These are phyloP conservation scores for Aspergillus latus DNA, from an alignment of 2,329 filamentous ascomycete genomes.

Conservation along the genomic window DNA sequence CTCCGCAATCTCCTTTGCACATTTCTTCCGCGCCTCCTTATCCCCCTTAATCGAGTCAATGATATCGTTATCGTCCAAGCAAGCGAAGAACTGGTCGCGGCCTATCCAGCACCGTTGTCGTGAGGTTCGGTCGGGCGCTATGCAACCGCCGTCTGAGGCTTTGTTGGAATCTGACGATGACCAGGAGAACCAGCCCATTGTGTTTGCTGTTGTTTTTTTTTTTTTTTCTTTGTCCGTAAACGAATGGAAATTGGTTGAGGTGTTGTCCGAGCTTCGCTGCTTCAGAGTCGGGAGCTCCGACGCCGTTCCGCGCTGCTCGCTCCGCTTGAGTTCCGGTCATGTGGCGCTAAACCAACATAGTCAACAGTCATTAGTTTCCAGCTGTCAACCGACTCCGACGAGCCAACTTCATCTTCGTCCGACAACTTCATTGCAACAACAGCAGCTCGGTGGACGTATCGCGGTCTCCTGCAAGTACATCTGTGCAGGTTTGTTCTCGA, in stretches of 20 bases:
- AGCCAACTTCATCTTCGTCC: background rate
- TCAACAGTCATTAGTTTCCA: slow-evolving; percentile 7
- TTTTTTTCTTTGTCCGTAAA: background rate
- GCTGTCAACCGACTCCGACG: too few species aligned
- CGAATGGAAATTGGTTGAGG: background rate
- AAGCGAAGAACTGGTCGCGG: slow-evolving; percentile 83
- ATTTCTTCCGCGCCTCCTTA: slow-evolving; percentile 58
- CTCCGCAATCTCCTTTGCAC: slow-evolving; percentile 58
- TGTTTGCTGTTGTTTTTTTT: background rate
- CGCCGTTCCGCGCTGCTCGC: slow-evolving; percentile 9
- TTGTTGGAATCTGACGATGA: slow-evolving; percentile 46
- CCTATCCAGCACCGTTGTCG: slow-evolving; percentile 85
- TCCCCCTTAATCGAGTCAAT: slow-evolving; percentile 68
- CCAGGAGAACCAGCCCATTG: slow-evolving; percentile 54
- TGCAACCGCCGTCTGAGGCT: slow-evolving; percentile 59
- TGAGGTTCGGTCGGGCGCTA: slow-evolving; percentile 82
- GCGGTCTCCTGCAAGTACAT: background rate
- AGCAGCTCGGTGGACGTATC: background rate
- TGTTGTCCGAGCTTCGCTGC: background rate
- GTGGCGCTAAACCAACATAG: slow-evolving; percentile 19
- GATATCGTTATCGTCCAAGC: slow-evolving; percentile 78
- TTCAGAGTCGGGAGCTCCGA: background rate
- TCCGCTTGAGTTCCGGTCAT: slow-evolving; percentile 20
- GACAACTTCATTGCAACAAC: background rate
- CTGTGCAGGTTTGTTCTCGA: background rate